Evolutionary conservation across 768 basidiomycete species (phyloP).

Genomic region (Asterophora parasitica): DNA sequence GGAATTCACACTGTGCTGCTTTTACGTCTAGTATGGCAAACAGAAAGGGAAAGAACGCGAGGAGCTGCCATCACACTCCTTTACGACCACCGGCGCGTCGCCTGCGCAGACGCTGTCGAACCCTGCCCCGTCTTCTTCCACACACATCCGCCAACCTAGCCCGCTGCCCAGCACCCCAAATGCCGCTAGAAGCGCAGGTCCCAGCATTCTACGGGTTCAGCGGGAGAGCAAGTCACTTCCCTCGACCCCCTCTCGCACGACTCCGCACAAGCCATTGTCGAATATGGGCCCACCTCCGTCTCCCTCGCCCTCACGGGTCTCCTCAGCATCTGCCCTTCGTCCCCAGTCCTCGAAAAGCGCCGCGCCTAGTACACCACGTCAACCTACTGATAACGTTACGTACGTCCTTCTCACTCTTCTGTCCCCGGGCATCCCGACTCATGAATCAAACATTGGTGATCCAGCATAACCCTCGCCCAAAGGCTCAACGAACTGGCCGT

Average conservation of each 20-base stretch:
- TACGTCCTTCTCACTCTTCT: conserved; percentile 27
- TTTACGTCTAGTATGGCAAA: conserved; percentile 44
- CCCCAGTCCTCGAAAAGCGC: conserved; percentile 19
- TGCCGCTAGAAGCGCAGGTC: conserved; percentile 17
- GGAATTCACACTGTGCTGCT: conserved; percentile 15
- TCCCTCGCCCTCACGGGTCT: conserved; percentile 16
- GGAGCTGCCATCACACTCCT: conserved; percentile 26
- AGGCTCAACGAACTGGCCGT: conserved; percentile 74
- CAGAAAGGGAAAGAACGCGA: conserved; percentile 55
- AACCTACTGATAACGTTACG: conserved; percentile 51
- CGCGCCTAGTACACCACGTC: conserved; percentile 27
- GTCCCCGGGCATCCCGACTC: background rate
- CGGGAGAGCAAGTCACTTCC: conserved; percentile 19
- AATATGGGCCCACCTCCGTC: conserved; percentile 13
- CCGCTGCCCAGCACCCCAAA: conserved; percentile 20
- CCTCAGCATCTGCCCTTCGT: conserved; percentile 18
- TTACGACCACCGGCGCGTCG: conserved; percentile 26
- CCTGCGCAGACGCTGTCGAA: conserved; percentile 35
- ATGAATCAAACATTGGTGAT: conserved; percentile 5
- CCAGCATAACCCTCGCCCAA: conserved; percentile 72
- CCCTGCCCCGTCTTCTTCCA: conserved; percentile 21
- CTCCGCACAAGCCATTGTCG: background rate
- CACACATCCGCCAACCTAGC: conserved; percentile 19
- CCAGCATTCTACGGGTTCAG: conserved; percentile 23
- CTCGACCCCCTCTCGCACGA: conserved; percentile 18